Evolutionary conservation across 352 stramenopile genomes (phyloP).

Genomic region (Globisporangium cystogenes): DNA sequence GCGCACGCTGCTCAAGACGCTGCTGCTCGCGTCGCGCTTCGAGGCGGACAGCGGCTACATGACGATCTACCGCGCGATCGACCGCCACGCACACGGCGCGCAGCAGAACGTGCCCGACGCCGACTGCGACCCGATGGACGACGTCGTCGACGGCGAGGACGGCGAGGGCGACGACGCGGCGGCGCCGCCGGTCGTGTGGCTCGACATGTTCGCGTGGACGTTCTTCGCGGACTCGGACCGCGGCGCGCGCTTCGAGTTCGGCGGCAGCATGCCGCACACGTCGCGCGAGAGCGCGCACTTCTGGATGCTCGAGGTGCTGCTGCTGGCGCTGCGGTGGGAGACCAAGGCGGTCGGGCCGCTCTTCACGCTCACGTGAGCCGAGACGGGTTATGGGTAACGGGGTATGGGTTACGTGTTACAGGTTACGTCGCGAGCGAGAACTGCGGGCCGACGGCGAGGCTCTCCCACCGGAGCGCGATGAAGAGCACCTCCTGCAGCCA

Average conservation of each 20-base stretch:
- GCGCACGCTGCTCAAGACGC: constrained; percentile 23
- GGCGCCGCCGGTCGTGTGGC: constrained; percentile 11
- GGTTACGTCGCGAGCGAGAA: constrained; percentile 11
- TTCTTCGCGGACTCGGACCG: constrained; percentile 9
- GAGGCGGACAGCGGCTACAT: constrained; percentile 22
- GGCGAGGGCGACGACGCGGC: background rate
- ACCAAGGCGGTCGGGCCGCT: constrained; percentile 6
- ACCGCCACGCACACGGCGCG: constrained; percentile 12
- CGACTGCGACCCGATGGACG: background rate
- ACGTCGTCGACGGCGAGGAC: background rate
- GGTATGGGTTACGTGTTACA: too few species aligned
- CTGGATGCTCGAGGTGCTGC: constrained; percentile 16
- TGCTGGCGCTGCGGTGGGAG: constrained; percentile 14
- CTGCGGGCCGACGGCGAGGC: constrained; percentile 40
- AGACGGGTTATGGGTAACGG: too few species aligned
- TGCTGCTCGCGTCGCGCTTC: constrained; percentile 33
- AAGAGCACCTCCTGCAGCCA: constrained; percentile 71
- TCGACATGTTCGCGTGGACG: constrained; percentile 20
- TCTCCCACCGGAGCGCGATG: constrained; percentile 62
- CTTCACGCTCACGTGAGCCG: constrained; percentile 7
- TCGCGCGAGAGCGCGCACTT: constrained; percentile 13
- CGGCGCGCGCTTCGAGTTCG: constrained; percentile 14
- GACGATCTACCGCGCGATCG: constrained; percentile 30
- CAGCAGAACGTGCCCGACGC: constrained; percentile 16
- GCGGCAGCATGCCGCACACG: constrained; percentile 13